Evolutionary conservation across 2,329 filamentous ascomycete genomes (phyloP), one percentile per base, ranked within the genome.

Genomic region (Penicillium sp.): DNA sequence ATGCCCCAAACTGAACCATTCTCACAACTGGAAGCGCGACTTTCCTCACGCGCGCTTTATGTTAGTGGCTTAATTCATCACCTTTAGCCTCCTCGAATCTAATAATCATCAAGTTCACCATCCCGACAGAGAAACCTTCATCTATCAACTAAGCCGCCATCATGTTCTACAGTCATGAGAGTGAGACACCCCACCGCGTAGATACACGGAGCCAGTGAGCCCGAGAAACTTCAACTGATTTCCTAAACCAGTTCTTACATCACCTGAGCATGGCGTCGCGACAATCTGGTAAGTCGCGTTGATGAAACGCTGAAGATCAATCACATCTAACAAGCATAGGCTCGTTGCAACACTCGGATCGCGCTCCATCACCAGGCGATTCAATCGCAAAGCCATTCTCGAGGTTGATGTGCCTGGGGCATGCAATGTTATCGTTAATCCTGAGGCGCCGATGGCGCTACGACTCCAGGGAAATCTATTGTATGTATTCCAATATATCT

Each of bases 131-230:
- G 25, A 18, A 22, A 20, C 1, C n/a, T 31, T 14, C 14, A 8
- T 43, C 40, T 8, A 31, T n/a, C 25, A 20, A 41, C 27, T 6
- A 27, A 31, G 11, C 23, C 25, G 55, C 7, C 46, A 54, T 8
- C n/a, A 97, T 97, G 92, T 97, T 97, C 72, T 97, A 96, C 78
- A 95, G 90, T 67, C 90, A 96, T 77, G 92, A 97, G 76, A 90
- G 93, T 94, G 79, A 70, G 87, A 4, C 12, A 26, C 31, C 12
- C 18, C 20, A 15, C 6, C 12, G 9, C 22, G 15, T 20, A 15
- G 2, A 25, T 25, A 9, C 1, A 22, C 7, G 15, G 37, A 22
- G 9, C 18, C 37, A 12, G 4, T 20, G 18, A 40, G 18, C 18
- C 37, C 2, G 2, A 22, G 8, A n/a, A 7, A 20, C 26, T 9